Base-by-base conservation (phyloP, 139 green algal genomes). In the Pedinophyceae sp. region DNA sequence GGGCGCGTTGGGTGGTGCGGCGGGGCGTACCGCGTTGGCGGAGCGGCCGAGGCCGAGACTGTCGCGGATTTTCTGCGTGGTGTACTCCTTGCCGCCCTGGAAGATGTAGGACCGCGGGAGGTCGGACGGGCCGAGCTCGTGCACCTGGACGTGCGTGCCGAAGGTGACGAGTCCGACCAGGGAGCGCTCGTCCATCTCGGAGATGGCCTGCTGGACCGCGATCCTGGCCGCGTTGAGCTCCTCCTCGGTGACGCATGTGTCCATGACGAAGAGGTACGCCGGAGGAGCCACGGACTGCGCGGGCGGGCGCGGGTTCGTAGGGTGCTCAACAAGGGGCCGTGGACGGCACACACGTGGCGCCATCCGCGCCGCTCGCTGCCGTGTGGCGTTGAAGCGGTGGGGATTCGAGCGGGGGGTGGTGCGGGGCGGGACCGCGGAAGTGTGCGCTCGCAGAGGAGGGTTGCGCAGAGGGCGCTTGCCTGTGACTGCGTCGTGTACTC, bases 101-200 rank as follows among this genome's bases (percentile, higher is more conserved):
- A 98, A 97, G 10, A 98, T 86, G 45, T 83, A 97, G 27, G 68
- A 74, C 67, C 93, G 93, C 26, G 77, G 70, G 66, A 80, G 93
- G 48, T 90, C 87, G 2, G 66, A 54, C 63, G 88, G 95, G 25
- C 89, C 86, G 55, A 98, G 74, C 72, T 98, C 91, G 68, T 98
- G 87, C 29, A 98, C 89, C 34, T 43, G 34, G 19, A 59, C 53
- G 39, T 59, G 61, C 20, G 66, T 70, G 52, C 91, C 91, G 74
- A 87, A 99, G 2, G 91, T 96, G 30, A 99, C 69, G 5, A 99
- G 75, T 2, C 81, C 83, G 18, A 93, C 73, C 60, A 26, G 60
- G 23, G 60, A 67, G 46, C 83, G 73, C 51, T 89, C 80, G 10
- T 78, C 80, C 7, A 93, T 67, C 54, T 75, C 67, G 50, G 81